Evolutionary conservation across 2,329 filamentous ascomycete species (phyloP).

Genomic region (Aureobasidium subglaciale): DNA sequence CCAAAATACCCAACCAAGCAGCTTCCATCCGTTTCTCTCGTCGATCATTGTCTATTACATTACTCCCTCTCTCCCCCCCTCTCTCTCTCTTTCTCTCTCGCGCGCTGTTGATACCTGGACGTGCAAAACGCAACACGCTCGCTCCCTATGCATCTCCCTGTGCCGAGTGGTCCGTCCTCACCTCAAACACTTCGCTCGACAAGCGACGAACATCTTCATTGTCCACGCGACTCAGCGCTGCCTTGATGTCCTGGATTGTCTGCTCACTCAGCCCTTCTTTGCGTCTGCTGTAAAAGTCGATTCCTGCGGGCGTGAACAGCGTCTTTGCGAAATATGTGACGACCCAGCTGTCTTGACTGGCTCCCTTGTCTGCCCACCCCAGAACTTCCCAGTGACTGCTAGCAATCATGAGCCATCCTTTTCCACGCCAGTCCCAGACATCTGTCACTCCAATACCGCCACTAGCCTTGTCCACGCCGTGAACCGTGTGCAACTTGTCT

Average conservation of each 20-base stretch:
- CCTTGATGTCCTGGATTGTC: slow-evolving; percentile 51
- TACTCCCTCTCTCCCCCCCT: too few species aligned
- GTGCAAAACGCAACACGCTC: not conserved
- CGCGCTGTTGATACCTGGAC: not conserved
- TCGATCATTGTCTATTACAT: not conserved
- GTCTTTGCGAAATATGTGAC: slow-evolving; percentile 83
- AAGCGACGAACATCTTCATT: slow-evolving; percentile 49
- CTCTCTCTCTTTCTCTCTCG: too few species aligned
- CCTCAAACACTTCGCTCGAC: slow-evolving; percentile 42
- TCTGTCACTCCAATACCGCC: slow-evolving; percentile 26
- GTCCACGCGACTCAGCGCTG: slow-evolving; percentile 46
- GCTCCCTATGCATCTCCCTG: not conserved
- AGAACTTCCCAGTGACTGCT: slow-evolving; percentile 74
- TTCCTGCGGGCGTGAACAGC: slow-evolving; percentile 71
- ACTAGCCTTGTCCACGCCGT: slow-evolving; percentile 55
- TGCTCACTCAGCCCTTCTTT: slow-evolving; percentile 52
- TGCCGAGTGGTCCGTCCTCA: slow-evolving; percentile 28
- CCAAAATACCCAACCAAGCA: slow-evolving; percentile 10
- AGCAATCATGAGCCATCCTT: slow-evolving; percentile 65
- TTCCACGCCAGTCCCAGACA: slow-evolving; percentile 71
- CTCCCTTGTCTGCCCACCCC: slow-evolving; percentile 58
- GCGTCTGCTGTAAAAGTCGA: slow-evolving; percentile 68
- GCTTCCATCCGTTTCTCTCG: not conserved
- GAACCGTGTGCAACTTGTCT: slow-evolving; percentile 51
- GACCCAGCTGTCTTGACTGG: slow-evolving; percentile 46